These are phyloP conservation scores for Tremella mesenterica DNA, from an alignment of 768 basidiomycete species.

Conservation along the genomic window DNA sequence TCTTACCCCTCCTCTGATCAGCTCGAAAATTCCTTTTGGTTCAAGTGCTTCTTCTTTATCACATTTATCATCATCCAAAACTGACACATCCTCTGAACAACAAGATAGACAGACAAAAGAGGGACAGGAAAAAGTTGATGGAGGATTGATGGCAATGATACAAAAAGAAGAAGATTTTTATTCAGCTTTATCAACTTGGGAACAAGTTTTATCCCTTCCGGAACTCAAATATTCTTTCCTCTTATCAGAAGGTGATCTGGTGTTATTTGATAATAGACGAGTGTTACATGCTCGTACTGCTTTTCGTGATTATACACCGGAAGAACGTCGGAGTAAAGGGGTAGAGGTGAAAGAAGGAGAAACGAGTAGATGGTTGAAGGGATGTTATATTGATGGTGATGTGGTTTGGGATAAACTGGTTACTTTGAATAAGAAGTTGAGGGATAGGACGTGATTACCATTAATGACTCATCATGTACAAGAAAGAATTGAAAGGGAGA, in stretches of 20 bases:
- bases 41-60: too few species aligned
- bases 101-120: neutral
- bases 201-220: conserved; percentile 53
- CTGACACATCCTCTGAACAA: conserved; percentile 3
- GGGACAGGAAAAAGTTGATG: neutral
- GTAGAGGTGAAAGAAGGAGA: conserved; percentile 39
- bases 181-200: conserved; percentile 56
- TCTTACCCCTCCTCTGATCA: neutral
- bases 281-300: conserved; percentile 78
- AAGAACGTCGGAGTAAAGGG: conserved; percentile 29
- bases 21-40: too few species aligned
- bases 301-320: conserved; percentile 51
- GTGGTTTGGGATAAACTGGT: conserved; percentile 52
- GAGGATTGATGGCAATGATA: neutral
- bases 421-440: neutral
- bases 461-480: too few species aligned
- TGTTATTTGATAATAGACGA: conserved; percentile 83
- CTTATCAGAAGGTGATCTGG: conserved; percentile 72
- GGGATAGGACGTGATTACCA: too few species aligned
- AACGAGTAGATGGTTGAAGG: conserved; percentile 78
- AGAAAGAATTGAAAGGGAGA: too few species aligned
- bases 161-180: conserved; percentile 19
- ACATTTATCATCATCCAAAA: too few species aligned
- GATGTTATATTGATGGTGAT: conserved; percentile 52
- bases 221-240: conserved; percentile 56